phyloP scores from a whole-genome alignment of 805 yeast species.

The Candida endomychidarum region DNA sequence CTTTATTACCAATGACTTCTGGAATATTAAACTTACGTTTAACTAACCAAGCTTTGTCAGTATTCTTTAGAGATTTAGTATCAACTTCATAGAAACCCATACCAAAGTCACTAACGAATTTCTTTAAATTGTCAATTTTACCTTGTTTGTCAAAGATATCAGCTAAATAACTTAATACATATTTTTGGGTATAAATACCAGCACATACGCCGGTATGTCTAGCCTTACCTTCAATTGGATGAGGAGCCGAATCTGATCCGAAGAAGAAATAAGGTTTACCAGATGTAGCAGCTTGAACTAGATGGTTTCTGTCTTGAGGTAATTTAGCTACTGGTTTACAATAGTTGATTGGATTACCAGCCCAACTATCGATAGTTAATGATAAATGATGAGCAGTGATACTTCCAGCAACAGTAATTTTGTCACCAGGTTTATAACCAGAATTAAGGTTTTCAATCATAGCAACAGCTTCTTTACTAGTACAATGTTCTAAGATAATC shows the following conservation, averaged over 20 bases:
- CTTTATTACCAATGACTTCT: slow-evolving; percentile 47
- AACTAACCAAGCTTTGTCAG: slow-evolving; percentile 52
- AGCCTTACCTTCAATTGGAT: slow-evolving; percentile 77
- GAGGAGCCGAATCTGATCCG: slow-evolving; percentile 99
- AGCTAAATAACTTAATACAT: slow-evolving; percentile 80
- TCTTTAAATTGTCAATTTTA: slow-evolving; percentile 63
- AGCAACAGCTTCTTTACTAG: slow-evolving; percentile 84
- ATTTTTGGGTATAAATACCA: slow-evolving; percentile 93
- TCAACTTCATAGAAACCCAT: slow-evolving; percentile 64
- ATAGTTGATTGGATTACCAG: slow-evolving; percentile 90
- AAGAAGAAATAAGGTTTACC: slow-evolving; percentile 93
- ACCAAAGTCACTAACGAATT: slow-evolving; percentile 78
- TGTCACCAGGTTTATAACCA: slow-evolving; percentile 26
- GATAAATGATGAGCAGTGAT: slow-evolving; percentile 94
- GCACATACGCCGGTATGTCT: slow-evolving; percentile 87
- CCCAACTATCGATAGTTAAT: slow-evolving; percentile 91
- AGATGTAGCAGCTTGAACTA: slow-evolving; percentile 83
- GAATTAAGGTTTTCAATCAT: slow-evolving; percentile 60
- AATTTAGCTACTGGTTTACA: slow-evolving; percentile 98
- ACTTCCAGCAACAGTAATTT: slow-evolving; percentile 77
- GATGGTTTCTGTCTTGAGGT: slow-evolving; percentile 78
- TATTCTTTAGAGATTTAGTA: slow-evolving; percentile 36
- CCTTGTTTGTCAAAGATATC: slow-evolving; percentile 72
- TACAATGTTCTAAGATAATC: slow-evolving; percentile 92
- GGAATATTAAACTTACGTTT: slow-evolving; percentile 59